phyloP scores from a whole-genome alignment of 495 filamentous ascomycete species.

The Bacidia gigantensis region DNA sequence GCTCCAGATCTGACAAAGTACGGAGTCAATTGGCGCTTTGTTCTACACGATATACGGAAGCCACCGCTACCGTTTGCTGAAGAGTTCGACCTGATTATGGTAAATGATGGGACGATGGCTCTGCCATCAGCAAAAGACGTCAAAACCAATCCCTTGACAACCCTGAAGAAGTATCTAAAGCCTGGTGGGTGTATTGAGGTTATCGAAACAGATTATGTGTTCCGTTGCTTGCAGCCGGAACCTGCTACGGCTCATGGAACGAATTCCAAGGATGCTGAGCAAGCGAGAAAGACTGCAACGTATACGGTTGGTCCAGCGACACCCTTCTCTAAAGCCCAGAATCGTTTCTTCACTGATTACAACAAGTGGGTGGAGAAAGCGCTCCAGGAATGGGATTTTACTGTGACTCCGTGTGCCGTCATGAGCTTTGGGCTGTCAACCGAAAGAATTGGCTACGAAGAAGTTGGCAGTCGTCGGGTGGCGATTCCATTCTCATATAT shows the following conservation, averaged over 20 bases:
- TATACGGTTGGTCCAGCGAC: constrained; percentile 76
- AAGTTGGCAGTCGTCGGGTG: constrained; percentile 58
- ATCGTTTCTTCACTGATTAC: constrained; percentile 69
- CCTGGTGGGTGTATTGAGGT: constrained; percentile 73
- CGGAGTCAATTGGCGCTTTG: constrained; percentile 75
- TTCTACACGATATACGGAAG: constrained; percentile 71
- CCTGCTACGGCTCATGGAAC: constrained; percentile 44
- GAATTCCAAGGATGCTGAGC: constrained; percentile 44
- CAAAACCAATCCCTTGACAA: constrained; percentile 53
- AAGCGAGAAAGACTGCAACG: constrained; percentile 52
- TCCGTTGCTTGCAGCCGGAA: constrained; percentile 65
- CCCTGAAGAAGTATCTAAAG: constrained; percentile 62
- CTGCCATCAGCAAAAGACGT: constrained; percentile 49
- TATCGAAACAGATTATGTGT: constrained; percentile 69
- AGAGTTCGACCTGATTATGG: constrained; percentile 82
- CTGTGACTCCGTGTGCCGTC: constrained; percentile 65
- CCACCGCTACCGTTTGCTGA: constrained; percentile 67
- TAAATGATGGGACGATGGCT: constrained; percentile 57
- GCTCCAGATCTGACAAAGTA: constrained; percentile 57
- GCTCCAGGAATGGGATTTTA: constrained; percentile 55
- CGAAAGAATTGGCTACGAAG: constrained; percentile 57
- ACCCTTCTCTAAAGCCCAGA: constrained; percentile 61
- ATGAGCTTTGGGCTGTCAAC: constrained; percentile 67
- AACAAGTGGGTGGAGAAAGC: constrained; percentile 71
- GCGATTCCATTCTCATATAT: constrained; percentile 78